Conservation (phyloP, 169 alveolate species). For the Eimeria maxima region DNA sequence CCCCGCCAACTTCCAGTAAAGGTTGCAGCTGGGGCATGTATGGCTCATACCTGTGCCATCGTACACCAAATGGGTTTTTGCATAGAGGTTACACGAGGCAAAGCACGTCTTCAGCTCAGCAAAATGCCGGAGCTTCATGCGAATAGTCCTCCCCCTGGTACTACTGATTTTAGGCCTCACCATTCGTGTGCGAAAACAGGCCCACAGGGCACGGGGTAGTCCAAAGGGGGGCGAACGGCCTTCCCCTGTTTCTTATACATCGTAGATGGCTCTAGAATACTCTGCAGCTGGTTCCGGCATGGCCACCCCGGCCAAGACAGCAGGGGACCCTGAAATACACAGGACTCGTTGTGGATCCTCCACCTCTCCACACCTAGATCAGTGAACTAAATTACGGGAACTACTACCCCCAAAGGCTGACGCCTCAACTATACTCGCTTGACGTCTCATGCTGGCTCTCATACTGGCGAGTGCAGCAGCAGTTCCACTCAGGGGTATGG, state of each 20-base stretch:
- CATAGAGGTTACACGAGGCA: neutral
- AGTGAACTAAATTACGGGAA: neutral
- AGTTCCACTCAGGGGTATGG: neutral
- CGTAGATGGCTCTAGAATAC: constrained; percentile 72
- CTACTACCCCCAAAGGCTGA: neutral
- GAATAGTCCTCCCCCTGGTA: neutral
- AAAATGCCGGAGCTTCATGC: neutral
- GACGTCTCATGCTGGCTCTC: neutral
- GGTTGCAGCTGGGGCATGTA: constrained; percentile 88
- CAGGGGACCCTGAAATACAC: constrained; percentile 70
- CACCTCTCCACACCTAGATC: neutral
- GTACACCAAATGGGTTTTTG: neutral
- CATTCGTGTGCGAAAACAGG: constrained; percentile 88
- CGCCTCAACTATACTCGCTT: neutral
- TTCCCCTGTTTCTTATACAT: constrained; percentile 64
- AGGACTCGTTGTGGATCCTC: constrained; percentile 7
- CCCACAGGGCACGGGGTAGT: constrained; percentile 84
- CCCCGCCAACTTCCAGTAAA: constrained; percentile 88
- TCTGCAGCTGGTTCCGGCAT: constrained; percentile 75
- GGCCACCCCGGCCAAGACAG: constrained; percentile 86
- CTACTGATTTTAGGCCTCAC: constrained; percentile 33
- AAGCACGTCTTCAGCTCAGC: neutral
- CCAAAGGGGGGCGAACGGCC: constrained; percentile 83
- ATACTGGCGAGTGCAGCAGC: neutral
- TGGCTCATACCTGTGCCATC: constrained; percentile 87